Conservation (phyloP, 2,329 filamentous ascomycete species). For the Diaporthe sp. region DNA sequence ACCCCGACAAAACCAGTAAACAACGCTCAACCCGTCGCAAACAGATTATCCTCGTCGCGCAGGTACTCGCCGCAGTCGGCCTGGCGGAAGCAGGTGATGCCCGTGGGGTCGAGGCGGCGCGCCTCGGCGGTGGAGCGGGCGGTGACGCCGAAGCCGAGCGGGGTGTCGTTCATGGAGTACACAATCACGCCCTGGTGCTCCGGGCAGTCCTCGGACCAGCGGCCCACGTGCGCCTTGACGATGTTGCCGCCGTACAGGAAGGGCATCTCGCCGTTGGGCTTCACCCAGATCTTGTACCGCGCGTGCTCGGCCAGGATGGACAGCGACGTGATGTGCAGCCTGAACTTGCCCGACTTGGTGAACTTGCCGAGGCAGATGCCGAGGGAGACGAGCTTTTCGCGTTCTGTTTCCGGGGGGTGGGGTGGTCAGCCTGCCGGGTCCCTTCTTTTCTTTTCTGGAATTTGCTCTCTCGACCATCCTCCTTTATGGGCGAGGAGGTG, state of each 20-base stretch:
- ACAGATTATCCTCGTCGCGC: constrained; percentile 81
- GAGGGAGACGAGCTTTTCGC: constrained; percentile 39
- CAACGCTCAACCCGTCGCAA: constrained; percentile 63
- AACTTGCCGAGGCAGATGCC: constrained; percentile 76
- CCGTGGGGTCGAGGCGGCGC: constrained; percentile 88
- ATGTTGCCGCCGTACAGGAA: constrained; percentile 95
- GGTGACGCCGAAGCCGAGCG: constrained; percentile 93
- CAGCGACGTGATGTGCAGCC: constrained; percentile 90
- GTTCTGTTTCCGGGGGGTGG: constrained; percentile 13
- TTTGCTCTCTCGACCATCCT: background rate
- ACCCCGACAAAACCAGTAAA: background rate
- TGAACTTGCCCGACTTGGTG: constrained; percentile 96
- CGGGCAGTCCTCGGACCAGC: constrained; percentile 92
- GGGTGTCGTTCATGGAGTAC: constrained; percentile 91
- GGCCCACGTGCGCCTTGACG: constrained; percentile 78
- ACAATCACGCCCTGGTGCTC: constrained; percentile 95
- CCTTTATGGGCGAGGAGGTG: background rate
- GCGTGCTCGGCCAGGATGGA: constrained; percentile 92
- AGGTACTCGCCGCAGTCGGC: constrained; percentile 96
- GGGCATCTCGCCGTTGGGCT: constrained; percentile 96
- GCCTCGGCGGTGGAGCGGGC: constrained; percentile 89
- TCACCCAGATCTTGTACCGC: constrained; percentile 97
- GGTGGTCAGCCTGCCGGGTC: background rate
- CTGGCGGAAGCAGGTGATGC: constrained; percentile 90
- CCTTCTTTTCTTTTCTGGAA: background rate